Evolutionary conservation across 306 rosid species (phyloP), one percentile per base, ranked within the genome.

Genomic region (Cicer arietinum): DNA sequence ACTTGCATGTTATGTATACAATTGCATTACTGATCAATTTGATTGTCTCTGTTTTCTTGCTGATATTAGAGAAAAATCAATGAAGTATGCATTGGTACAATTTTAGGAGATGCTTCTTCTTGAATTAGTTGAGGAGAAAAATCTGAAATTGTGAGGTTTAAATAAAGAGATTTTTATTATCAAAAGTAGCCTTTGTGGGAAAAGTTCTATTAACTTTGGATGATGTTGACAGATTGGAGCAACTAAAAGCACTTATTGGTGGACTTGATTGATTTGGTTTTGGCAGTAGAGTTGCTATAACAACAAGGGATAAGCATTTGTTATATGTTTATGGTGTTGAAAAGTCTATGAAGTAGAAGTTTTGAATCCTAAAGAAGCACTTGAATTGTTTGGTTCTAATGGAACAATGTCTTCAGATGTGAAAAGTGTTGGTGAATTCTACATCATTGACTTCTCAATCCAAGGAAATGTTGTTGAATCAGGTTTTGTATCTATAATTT

Each of bases 101-200:
- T 68, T 79, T 1, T 74, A 79, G 12, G 83, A 79, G n/a, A 30
- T 20, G 54, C 67, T 71, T 62, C 83, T 79, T 40, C 17, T 0
- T 51, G 48, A 63, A 17, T 4, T 79, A 51, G 6, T 17, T 0
- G 73, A 51, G 9, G 67, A 50, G n/a, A 35, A 44, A 12, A 14
- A 79, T 58, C 7, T n/a, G 1, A 72, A 46, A 45, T 17, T 65
- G 16, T 14, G 58, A 39, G 39, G 20, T 65, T 11, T 72, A 20
- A 54, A 43, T 13, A 12, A 44, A 73, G 78, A 61, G 45, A 73
- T 64, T 39, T 42, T 65, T 10, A 65, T 45, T 25, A 51, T 79
- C 4, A 65, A 41, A 64, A 54, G 41, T 1, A 64, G 52, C 42
- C 43, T 79, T 3, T 3, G 40, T 53, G 0, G 0, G 4, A 79